Evolutionary conservation across 1,284 basidiomycete genomes (phyloP).

Genomic region (Tylopilus sp.): DNA sequence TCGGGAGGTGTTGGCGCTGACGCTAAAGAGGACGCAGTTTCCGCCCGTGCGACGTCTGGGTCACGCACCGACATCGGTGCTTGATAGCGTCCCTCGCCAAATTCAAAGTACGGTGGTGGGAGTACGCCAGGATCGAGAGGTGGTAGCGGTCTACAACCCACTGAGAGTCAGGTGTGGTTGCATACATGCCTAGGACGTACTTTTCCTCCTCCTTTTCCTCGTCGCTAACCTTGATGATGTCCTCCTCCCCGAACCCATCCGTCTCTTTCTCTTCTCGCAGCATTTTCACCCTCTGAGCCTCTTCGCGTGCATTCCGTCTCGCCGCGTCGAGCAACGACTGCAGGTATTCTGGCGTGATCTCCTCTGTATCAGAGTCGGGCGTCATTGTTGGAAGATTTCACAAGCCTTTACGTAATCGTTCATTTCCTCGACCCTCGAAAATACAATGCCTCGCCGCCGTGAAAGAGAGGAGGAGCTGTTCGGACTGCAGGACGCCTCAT

Average conservation of each 20-base stretch:
- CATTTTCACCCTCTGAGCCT: constrained; percentile 21
- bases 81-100: constrained; percentile 42
- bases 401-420: constrained; percentile 24
- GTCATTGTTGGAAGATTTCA: neutral
- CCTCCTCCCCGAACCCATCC: constrained; percentile 35
- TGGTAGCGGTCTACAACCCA: constrained; percentile 54
- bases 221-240: constrained; percentile 44
- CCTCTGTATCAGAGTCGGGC: constrained; percentile 31
- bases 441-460: constrained; percentile 32
- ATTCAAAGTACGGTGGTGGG: constrained; percentile 58
- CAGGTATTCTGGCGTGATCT: constrained; percentile 57
- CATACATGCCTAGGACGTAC: constrained; percentile 29
- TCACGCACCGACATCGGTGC: constrained; percentile 52
- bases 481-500: constrained; percentile 30
- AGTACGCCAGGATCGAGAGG: constrained; percentile 59
- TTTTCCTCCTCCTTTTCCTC: constrained; percentile 36
- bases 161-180: constrained; percentile 8
- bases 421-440: neutral
- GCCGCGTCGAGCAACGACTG: constrained; percentile 62
- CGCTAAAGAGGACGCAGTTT: constrained; percentile 44
- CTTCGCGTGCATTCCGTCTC: constrained; percentile 45
- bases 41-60: constrained; percentile 54
- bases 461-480: constrained; percentile 58
- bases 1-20: constrained; percentile 54
- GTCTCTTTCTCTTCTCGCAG: constrained; percentile 23